Base-by-base conservation (phyloP, 768 basidiomycete genomes). In the Mycena vitilis region DNA sequence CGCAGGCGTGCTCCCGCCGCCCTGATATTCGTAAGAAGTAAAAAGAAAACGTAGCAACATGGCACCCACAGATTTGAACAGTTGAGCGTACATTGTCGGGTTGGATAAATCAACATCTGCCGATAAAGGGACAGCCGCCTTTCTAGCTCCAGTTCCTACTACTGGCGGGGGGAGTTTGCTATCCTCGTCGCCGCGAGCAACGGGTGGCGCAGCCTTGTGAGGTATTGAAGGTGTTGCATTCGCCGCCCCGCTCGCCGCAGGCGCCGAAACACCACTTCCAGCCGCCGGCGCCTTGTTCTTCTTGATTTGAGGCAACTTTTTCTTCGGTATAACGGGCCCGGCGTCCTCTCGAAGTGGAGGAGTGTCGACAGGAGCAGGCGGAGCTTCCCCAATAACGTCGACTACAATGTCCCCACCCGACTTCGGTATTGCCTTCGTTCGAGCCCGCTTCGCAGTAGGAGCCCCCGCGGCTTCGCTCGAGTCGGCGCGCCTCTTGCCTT, bases 251-350 rank as follows among this genome's bases (percentile, higher is more conserved):
- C 74, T 61, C 15, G 77, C 73, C 34, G 76, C 63, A 40, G 78
- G 45, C 1, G 73, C 74, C 25, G 82, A 74, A 25, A 79, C 78
- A 48, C 72, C 70, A 11, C 71, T 55, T 34, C 71, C 59, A 13
- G 68, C 45, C 40, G 66, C 69, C 11, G 73, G 69, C 51, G 75
- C 67, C 76, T 90, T 90, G 77, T 82, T 87, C 79, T 91, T 91
- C 81, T 86, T 91, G 68, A 91, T 91, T n/a, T 86, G 79, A 0
- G 90, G 89, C 23, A 90, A 81, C 74, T 91, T 92, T 75, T 89
- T 91, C 81, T 87, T 90, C n/a, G 77, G 74, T n/a, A 81, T 65
- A n/a, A 75, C 66, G 5, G 80, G 74, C 15, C 81, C 75, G 30
- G 77, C 73, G 13, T 81, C 81, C 40, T 80, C 80, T 59, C 25